Conservation (phyloP, 2,329 filamentous ascomycete genomes). For the Fusarium burgessii region DNA sequence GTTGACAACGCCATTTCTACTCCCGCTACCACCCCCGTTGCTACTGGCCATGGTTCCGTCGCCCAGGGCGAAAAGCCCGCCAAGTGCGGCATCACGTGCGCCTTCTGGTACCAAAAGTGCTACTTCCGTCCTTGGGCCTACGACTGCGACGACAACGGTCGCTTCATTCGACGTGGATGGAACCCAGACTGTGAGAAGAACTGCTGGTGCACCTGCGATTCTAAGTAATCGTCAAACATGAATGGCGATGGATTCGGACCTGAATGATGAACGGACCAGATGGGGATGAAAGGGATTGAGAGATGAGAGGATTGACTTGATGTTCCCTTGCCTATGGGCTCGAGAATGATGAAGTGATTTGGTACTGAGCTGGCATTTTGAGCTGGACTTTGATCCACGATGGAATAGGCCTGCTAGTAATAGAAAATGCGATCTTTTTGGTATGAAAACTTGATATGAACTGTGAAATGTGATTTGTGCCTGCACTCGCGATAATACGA, state of each 20-base stretch:
- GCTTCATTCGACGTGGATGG: conserved; percentile 1
- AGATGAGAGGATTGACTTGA: background rate
- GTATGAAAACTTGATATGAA: accelerated
- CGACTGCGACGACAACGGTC: conserved; percentile 7
- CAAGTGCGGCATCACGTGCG: background rate
- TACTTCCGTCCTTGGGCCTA: conserved; percentile 19
- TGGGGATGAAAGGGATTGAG: accelerated
- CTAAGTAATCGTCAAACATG: background rate
- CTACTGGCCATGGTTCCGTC: background rate
- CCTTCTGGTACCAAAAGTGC: conserved; percentile 9
- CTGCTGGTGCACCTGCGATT: conserved; percentile 20
- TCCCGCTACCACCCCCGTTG: background rate
- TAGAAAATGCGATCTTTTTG: background rate
- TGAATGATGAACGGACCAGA: background rate
- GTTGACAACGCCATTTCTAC: background rate
- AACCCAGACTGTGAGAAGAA: conserved; percentile 15
- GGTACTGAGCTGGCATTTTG: background rate
- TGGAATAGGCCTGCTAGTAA: background rate
- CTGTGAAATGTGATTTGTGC: background rate
- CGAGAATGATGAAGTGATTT: background rate
- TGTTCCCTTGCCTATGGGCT: background rate
- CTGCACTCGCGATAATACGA: accelerated
- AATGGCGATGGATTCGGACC: too few relatives aligned
- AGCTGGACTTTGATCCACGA: background rate
- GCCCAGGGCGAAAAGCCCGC: background rate